Conservation (phyloP, 768 basidiomycete species). For the Lanmaoa pseudosensibilis region DNA sequence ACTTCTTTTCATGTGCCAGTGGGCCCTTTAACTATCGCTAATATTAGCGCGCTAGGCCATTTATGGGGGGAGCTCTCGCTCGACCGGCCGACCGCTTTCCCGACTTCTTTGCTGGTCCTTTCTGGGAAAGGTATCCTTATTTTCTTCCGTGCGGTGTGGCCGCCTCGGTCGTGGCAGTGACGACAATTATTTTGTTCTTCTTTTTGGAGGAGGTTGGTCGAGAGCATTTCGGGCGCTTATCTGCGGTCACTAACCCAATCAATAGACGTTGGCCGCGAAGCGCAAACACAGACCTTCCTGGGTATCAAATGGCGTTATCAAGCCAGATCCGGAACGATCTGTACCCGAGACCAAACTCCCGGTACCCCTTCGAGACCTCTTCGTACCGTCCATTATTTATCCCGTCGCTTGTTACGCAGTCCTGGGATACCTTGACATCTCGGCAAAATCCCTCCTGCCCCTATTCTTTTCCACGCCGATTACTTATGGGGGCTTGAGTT, state of each 20-base stretch:
- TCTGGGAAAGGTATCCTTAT: slow-evolving; percentile 54
- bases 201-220: slow-evolving; percentile 55
- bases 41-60: slow-evolving; percentile 10
- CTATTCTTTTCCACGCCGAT: slow-evolving; percentile 42
- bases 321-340: slow-evolving; percentile 4
- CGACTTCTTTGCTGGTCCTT: slow-evolving; percentile 42
- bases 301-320: neutral
- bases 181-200: slow-evolving; percentile 41
- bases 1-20: neutral
- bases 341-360: slow-evolving; percentile 23
- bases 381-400: slow-evolving; percentile 34
- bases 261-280: slow-evolving; percentile 13
- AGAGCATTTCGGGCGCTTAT: no score
- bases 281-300: neutral
- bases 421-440: slow-evolving; percentile 40
- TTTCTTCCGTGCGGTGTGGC: slow-evolving; percentile 66
- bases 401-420: slow-evolving; percentile 36
- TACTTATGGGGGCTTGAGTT: slow-evolving; percentile 39
- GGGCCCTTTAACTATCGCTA: neutral
- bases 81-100: slow-evolving; percentile 56
- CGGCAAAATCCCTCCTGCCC: slow-evolving; percentile 38
- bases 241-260: slow-evolving; percentile 5
- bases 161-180: slow-evolving; percentile 49
- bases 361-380: slow-evolving; percentile 43
- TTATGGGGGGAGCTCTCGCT: slow-evolving; percentile 57